Evolutionary conservation across 345 rosid species (phyloP).

Genomic region (Euphorbia pulcherrima): DNA sequence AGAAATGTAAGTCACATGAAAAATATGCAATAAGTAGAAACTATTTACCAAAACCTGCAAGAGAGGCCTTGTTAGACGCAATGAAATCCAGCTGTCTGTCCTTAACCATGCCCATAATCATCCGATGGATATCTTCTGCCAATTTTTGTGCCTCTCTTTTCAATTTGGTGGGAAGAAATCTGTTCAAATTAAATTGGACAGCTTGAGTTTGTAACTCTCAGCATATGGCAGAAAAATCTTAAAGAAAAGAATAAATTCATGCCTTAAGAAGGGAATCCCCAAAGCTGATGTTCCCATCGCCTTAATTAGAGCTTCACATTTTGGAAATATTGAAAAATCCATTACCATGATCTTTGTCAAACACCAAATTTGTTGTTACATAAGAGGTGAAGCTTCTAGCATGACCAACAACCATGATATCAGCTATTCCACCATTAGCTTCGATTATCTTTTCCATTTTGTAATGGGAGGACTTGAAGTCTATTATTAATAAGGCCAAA

Average conservation of each 20-base stretch:
- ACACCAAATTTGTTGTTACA: constrained; percentile 9
- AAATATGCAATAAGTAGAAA: no score
- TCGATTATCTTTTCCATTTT: constrained; percentile 21
- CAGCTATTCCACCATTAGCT: constrained; percentile 7
- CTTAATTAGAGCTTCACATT: background rate
- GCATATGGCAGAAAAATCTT: no score
- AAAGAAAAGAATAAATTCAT: background rate
- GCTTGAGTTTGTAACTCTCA: no score
- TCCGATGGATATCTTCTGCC: constrained; percentile 2
- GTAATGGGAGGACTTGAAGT: constrained; percentile 31
- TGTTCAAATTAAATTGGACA: background rate
- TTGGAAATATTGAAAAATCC: constrained; percentile 6
- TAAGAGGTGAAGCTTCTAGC: constrained; percentile 18
- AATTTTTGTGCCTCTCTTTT: constrained; percentile 2
- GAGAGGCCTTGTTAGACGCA: no score
- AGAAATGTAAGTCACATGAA: no score
- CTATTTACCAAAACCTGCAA: no score
- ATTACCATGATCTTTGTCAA: constrained; percentile 13
- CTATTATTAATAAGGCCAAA: constrained; percentile 37
- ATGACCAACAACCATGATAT: constrained; percentile 13
- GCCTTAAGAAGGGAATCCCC: constrained; percentile 3
- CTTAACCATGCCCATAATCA: constrained; percentile 7
- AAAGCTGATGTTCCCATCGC: background rate
- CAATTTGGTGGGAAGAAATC: constrained; percentile 10
- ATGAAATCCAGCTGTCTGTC: no score